Percentiles rank a stretch among this genome's conserved stretches.
Evolutionary conservation across 1,284 basidiomycete genomes (phyloP).

Genomic region (Trametes pubescens): DNA sequence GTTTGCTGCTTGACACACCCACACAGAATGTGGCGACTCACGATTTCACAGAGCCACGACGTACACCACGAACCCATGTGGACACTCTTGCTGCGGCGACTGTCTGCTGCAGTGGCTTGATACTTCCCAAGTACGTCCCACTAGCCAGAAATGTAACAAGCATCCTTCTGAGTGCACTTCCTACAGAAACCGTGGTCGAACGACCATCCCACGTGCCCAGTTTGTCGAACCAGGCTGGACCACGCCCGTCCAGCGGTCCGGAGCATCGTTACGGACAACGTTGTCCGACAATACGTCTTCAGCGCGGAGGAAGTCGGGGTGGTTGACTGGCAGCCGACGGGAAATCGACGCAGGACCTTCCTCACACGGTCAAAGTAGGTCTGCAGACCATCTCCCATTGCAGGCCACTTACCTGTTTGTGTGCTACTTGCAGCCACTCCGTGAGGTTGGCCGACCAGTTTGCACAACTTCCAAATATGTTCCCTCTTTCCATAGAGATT

Average conservation of each 20-base stretch:
- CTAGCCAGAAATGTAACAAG: not conserved
- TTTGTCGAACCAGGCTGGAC: constrained; percentile 40
- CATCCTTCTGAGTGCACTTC: not conserved
- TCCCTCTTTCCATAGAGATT: not conserved
- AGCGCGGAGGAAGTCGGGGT: constrained; percentile 36
- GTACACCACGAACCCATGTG: constrained; percentile 44
- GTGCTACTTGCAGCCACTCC: not conserved
- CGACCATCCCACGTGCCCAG: constrained; percentile 42
- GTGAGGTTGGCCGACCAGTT: not conserved
- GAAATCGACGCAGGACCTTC: constrained; percentile 38
- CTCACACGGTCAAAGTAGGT: constrained; percentile 40
- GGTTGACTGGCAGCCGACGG: constrained; percentile 40
- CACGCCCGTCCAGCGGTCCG: constrained; percentile 39
- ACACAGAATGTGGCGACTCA: not conserved
- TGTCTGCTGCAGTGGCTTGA: constrained; percentile 43
- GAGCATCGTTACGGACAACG: constrained; percentile 43
- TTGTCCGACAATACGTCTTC: constrained; percentile 41
- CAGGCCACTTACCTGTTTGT: not conserved
- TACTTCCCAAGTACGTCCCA: constrained; percentile 29
- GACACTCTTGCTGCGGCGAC: constrained; percentile 45
- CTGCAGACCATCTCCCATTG: not conserved
- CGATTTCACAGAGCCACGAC: constrained; percentile 37
- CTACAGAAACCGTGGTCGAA: not conserved
- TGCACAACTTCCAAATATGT: not conserved
- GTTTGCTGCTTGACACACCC: constrained; percentile 10